These are phyloP conservation scores for Fusarium torulosum DNA, from an alignment of 2,329 filamentous ascomycete species.

Conservation along the genomic window DNA sequence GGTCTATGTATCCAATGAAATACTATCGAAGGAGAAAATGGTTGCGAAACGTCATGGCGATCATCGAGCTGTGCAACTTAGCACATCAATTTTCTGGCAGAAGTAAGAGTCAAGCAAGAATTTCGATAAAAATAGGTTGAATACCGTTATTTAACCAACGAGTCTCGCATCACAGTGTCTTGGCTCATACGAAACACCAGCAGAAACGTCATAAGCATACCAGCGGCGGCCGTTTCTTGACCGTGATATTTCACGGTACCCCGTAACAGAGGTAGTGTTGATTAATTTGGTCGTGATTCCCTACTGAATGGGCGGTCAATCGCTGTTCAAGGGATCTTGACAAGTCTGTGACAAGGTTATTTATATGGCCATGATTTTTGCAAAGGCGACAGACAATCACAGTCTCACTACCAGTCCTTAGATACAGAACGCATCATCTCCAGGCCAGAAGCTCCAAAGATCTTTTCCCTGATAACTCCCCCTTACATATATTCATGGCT, in stretches of 20 bases:
- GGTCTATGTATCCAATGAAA: background rate
- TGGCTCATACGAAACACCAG: background rate
- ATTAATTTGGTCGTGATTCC: too few relatives aligned
- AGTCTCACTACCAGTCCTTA: too few relatives aligned
- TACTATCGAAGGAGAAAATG: background rate
- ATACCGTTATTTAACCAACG: background rate
- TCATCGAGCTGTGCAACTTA: background rate
- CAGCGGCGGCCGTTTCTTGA: background rate
- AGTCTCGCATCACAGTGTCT: background rate
- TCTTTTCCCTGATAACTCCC: background rate
- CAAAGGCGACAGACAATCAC: too few relatives aligned
- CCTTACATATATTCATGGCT: background rate
- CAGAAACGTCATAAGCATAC: slow-evolving; percentile 5
- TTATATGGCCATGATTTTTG: too few relatives aligned
- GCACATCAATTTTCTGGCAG: background rate
- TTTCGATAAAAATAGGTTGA: background rate
- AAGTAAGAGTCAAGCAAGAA: background rate
- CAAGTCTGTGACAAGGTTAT: background rate
- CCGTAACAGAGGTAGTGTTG: too few relatives aligned
- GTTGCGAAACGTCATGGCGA: background rate
- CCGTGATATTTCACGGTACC: background rate
- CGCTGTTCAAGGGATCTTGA: background rate
- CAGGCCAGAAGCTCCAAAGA: background rate
- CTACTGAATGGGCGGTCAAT: background rate
- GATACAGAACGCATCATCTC: too few relatives aligned